These are phyloP conservation scores for Ophiostoma triangulosporum DNA, from an alignment of 2,329 filamentous ascomycete species.

Conservation along the genomic window DNA sequence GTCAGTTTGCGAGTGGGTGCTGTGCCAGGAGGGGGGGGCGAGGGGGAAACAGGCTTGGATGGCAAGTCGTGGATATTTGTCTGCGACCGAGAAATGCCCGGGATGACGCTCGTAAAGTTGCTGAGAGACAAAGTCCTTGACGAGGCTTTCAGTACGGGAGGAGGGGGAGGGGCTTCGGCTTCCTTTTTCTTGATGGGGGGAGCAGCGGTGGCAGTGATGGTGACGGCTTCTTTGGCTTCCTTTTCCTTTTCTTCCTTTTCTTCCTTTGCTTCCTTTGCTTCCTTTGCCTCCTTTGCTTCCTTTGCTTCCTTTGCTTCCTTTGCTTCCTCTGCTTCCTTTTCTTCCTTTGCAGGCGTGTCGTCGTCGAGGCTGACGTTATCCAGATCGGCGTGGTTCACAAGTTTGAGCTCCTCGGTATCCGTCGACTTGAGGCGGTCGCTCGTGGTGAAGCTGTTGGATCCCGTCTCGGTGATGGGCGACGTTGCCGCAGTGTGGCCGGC, in stretches of 20 bases:
- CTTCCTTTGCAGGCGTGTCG: constrained; percentile 23
- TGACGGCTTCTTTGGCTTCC: neutral
- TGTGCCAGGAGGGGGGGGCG: constrained; percentile 19
- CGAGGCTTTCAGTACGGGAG: constrained; percentile 20
- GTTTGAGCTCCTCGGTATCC: constrained; percentile 25
- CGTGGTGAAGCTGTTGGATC: constrained; percentile 2
- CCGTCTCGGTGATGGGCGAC: neutral
- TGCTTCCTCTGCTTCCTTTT: neutral
- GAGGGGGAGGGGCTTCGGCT: neutral
- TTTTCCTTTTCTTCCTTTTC: neutral
- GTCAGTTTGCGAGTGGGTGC: constrained; percentile 55
- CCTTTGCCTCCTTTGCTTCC: no score
- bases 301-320: neutral
- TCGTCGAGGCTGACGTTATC: constrained; percentile 57
- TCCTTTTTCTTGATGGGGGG: neutral
- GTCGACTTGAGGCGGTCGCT: constrained; percentile 22
- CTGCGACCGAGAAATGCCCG: constrained; percentile 60
- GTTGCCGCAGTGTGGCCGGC: neutral
- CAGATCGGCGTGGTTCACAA: constrained; percentile 31
- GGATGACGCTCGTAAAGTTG: constrained; percentile 59
- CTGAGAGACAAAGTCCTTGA: constrained; percentile 49
- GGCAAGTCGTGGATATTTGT: constrained; percentile 30
- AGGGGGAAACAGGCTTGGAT: constrained; percentile 27
- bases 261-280: no score
- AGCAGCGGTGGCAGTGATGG: neutral